Evolutionary conservation across 2,329 filamentous ascomycete genomes (phyloP).

Genomic region (Trichoderma semiorbis): DNA sequence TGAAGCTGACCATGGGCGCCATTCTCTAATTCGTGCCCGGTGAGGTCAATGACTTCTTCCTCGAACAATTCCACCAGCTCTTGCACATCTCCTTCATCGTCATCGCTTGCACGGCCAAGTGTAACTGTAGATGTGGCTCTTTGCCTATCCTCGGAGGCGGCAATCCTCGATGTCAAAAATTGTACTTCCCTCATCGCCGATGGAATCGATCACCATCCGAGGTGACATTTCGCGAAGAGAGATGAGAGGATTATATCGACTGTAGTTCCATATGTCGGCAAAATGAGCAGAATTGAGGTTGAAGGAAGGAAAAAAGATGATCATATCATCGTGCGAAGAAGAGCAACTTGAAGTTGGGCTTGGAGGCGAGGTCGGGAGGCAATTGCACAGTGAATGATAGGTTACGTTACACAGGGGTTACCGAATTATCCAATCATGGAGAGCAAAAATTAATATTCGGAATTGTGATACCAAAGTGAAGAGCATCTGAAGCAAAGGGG

Average conservation of each 20-base stretch:
- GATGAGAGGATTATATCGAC: not conserved
- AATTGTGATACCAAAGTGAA: not conserved
- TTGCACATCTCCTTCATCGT: not conserved
- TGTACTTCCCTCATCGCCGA: not conserved
- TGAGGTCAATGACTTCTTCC: constrained; percentile 36
- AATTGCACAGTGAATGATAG: not conserved
- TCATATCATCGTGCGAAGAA: not conserved
- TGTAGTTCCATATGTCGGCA: not conserved
- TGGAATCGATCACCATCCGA: not conserved
- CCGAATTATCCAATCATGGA: not conserved
- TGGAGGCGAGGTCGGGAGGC: not conserved
- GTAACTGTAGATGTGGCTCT: constrained; percentile 24
- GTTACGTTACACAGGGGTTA: not conserved
- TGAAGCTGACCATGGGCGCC: constrained; percentile 18
- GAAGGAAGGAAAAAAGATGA: not conserved
- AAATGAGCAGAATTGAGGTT: not conserved
- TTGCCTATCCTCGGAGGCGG: not conserved
- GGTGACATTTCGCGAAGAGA: not conserved
- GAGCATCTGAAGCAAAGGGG: not conserved
- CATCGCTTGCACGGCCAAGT: constrained; percentile 16
- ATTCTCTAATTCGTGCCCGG: constrained; percentile 24
- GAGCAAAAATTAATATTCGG: not conserved
- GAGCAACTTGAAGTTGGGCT: not conserved
- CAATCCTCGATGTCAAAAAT: not conserved
- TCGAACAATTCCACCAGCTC: constrained; percentile 9